These are phyloP conservation scores for Bryoglossum gracile DNA, from an alignment of 495 filamentous ascomycete species.

Conservation along the genomic window DNA sequence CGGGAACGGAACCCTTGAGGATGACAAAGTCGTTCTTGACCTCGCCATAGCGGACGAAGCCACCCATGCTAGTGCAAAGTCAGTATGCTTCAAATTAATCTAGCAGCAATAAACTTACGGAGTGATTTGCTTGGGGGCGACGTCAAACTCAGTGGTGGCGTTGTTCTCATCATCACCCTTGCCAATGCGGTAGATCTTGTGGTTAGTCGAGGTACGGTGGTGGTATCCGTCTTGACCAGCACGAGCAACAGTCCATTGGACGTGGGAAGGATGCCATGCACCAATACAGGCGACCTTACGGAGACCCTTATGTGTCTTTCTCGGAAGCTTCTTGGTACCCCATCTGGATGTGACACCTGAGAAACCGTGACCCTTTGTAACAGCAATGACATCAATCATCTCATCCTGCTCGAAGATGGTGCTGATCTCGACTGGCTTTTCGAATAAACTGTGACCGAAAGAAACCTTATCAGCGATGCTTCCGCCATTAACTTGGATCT, in stretches of 20 bases:
- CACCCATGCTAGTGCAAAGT: conserved; percentile 71
- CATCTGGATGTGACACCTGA: conserved; percentile 94
- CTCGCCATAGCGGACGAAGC: conserved; percentile 98
- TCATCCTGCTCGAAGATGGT: conserved; percentile 99
- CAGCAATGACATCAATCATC: conserved; percentile 99
- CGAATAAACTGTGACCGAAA: conserved; percentile 89
- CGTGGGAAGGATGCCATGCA: conserved; percentile 99
- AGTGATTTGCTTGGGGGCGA: conserved; percentile 98
- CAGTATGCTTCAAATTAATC: conserved; percentile 21
- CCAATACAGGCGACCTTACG: conserved; percentile 99
- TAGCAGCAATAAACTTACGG: conserved; percentile 56
- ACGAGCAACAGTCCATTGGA: conserved; percentile 99
- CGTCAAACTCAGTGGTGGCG: conserved; percentile 91
- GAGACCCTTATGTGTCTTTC: conserved; percentile 99
- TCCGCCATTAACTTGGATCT: conserved; percentile 99
- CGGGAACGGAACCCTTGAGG: conserved; percentile 94
- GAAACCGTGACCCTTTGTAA: conserved; percentile 99
- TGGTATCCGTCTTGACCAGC: conserved; percentile 99
- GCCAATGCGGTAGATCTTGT: conserved; percentile 99
- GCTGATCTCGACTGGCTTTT: conserved; percentile 92
- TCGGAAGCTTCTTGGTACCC: conserved; percentile 99
- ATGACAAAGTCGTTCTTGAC: conserved; percentile 99
- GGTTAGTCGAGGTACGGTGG: conserved; percentile 99
- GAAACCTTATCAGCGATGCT: conserved; percentile 91
- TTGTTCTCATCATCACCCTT: conserved; percentile 81